Evolutionary conservation across 176 grass and related monocot genomes (phyloP), one percentile per base, ranked within the genome.

Genomic region (Avena insularis): DNA sequence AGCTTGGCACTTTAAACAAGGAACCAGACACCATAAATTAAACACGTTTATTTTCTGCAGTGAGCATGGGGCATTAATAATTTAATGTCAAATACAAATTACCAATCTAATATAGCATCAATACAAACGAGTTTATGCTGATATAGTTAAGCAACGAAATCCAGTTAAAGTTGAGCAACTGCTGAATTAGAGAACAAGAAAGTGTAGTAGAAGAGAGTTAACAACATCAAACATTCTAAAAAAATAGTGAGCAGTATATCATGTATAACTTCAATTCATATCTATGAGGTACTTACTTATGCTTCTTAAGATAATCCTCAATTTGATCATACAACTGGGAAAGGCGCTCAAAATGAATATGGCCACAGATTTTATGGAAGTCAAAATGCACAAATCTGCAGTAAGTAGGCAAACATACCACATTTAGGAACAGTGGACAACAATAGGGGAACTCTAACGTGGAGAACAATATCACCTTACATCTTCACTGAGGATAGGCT

Each of bases 321-420:
- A 98, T 95, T 87, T 98, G 93, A 83, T 90, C 91, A 78, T 98
- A 98, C 67, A 98, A 88, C 51, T 93, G 80, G 65, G 91, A 95
- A 38, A 98, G 95, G 15, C 91, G 93, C 66, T 98, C 95, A 71
- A 98, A 98, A 86, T 98, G 95, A 81, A 93, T 83, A 89, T 98
- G 93, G 55, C 95, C 95, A 79, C 95, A 98, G 19, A 98, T 98
- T 63, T 67, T 79, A 82, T 98, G 95, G 77, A 98, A 98, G 56
- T 98, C 93, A 71, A 98, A 98, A 90, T 98, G 95, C 19, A 98
- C 20, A 47, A 95, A 98, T 90, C 95, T 95, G 83, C 59, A 88
- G 78, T 25, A 54, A 56, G 54, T 67, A 54, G 67, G 71, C 1
- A 4, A 56, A 77, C 12, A 19, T 29, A 79, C 19, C 25, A 71